Evolutionary conservation across 352 stramenopile species (phyloP).

Genomic region (Phytopythium montanum): DNA sequence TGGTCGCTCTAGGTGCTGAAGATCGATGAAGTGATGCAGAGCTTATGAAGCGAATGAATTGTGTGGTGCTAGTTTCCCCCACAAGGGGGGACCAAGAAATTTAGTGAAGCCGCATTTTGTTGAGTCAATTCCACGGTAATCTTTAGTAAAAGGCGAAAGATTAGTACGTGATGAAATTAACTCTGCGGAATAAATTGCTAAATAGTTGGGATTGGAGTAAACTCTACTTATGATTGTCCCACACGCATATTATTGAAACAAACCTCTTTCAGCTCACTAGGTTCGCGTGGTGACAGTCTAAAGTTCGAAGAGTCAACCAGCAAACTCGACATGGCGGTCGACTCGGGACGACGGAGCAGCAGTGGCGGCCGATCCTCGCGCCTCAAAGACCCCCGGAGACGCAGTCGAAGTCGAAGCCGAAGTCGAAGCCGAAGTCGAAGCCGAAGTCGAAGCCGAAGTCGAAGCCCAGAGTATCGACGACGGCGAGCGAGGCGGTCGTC

Average conservation of each 20-base stretch:
- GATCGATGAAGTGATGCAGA: too few relatives aligned
- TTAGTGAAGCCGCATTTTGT: slow-evolving; percentile 67
- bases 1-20: too few relatives aligned
- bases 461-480: not conserved
- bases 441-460: not conserved
- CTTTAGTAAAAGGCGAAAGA: slow-evolving; percentile 95
- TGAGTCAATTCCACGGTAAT: slow-evolving; percentile 89
- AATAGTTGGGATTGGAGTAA: not conserved
- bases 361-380: not conserved
- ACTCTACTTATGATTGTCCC: not conserved
- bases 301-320: not conserved
- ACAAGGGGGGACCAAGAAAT: slow-evolving; percentile 59
- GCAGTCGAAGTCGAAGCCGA: slow-evolving; percentile 15
- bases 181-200: slow-evolving; percentile 41
- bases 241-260: not conserved
- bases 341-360: not conserved
- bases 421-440: slow-evolving; percentile 17
- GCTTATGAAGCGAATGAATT: too few relatives aligned
- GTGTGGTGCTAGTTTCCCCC: slow-evolving; percentile 21
- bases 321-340: not conserved
- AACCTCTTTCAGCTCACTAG: not conserved
- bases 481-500: slow-evolving; percentile 10
- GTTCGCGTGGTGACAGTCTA: not conserved
- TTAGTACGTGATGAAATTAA: slow-evolving; percentile 82
- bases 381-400: not conserved